A percentile compares a stretch with the other conserved stretches of the same genome.
phyloP scores from a whole-genome alignment of 306 rosid species.

The Fragaria vesca region DNA sequence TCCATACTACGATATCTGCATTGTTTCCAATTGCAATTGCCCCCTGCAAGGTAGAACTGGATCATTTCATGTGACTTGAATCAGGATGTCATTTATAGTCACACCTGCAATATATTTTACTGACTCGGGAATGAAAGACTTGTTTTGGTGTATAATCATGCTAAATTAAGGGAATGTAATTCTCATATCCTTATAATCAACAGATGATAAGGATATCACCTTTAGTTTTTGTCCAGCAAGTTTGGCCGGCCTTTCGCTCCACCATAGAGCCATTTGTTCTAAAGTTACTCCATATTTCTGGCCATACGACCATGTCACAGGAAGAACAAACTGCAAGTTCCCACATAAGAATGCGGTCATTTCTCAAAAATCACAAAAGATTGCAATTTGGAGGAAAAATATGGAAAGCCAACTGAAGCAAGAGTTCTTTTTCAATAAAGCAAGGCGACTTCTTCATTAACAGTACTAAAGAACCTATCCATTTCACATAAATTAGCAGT shows the following conservation, averaged over 20 bases:
- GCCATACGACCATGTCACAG: slow-evolving; percentile 83
- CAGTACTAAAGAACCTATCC: background rate
- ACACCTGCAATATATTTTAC: background rate
- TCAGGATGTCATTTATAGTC: background rate
- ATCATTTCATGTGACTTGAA: background rate
- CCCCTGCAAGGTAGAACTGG: slow-evolving; percentile 47
- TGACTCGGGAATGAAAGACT: background rate
- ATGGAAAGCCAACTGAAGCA: background rate
- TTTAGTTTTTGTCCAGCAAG: slow-evolving; percentile 72
- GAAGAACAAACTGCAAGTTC: slow-evolving; percentile 68
- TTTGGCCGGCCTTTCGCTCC: slow-evolving; percentile 89
- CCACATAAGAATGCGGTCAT: slow-evolving; percentile 26
- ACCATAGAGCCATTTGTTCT: slow-evolving; percentile 76
- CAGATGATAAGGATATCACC: slow-evolving; percentile 35
- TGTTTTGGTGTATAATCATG: background rate
- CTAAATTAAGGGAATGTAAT: background rate
- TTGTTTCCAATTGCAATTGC: slow-evolving; percentile 66
- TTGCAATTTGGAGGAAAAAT: background rate
- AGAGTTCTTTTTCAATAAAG: background rate
- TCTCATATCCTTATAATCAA: too few relatives aligned
- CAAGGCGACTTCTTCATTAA: background rate
- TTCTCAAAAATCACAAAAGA: slow-evolving; percentile 8
- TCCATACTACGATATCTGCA: slow-evolving; percentile 92
- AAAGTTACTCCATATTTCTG: slow-evolving; percentile 71
- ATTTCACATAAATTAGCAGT: background rate